Base-by-base conservation (phyloP, 371 early-diverging fungal species). In the Blakeslea trispora region DNA sequence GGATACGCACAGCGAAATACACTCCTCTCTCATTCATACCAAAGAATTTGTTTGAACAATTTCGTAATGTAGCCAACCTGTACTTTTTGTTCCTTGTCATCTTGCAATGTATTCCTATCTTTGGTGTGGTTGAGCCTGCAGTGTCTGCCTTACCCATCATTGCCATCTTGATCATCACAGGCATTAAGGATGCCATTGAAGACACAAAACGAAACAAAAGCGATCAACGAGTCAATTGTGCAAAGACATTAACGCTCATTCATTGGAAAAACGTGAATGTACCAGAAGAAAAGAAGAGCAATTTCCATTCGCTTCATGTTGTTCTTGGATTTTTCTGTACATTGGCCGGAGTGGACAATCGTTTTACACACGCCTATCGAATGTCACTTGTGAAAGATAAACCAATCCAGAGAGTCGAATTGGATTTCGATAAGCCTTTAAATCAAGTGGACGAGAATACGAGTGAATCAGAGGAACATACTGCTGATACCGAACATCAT, bases 41-140 rank as follows among this genome's bases (percentile, higher is more conserved):
- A 17, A 86, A 88, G 67, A 93, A 95, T 59, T 61, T 96, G 19
- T 90, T 85, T 64, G 93, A 92, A 55, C 97, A 98, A 72, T 91
- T 95, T 63, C 84, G 91, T 45, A 84, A 84, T 61, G 75, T 84
- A 21, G 93, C 93, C 61, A 98, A 97, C 69, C 59, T 96, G n/a
- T 98, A 95, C 76, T 98, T 98, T 63, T 70, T 96, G 48, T 85
- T 96, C 55, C 82, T 91, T 5, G 89, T 91, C 5, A 66, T 78
- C 37, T 71, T 94, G 40, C 93, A 92, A 66, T 81, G 83, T 64
- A 79, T 86, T 50, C 90, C 80, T 40, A 55, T 83, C 32, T 91
- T 75, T 74, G 91, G 91, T 21, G 91, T 93, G 3, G 85, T 88
- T 3, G 89, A 90, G 57, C 85, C 83, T 23, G 87, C 77, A 31